Evolutionary conservation across 2,329 filamentous ascomycete genomes (phyloP).

Genomic region (Apiospora malaysiana): DNA sequence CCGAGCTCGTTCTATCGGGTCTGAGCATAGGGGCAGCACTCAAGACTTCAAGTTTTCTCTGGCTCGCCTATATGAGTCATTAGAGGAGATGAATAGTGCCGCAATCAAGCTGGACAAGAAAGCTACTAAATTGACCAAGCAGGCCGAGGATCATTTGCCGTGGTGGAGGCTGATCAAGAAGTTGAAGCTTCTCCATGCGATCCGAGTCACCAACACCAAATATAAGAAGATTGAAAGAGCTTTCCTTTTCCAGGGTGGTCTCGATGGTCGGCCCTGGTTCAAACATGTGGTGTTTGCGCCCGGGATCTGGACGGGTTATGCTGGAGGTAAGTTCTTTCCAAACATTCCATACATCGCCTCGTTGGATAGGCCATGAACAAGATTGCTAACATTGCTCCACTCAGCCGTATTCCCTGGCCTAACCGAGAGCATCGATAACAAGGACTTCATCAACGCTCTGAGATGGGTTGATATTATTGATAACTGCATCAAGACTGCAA

Average conservation of each 20-base stretch:
- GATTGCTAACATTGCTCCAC: background rate
- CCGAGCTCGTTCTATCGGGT: conserved; percentile 31
- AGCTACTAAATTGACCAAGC: conserved; percentile 44
- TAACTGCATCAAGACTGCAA: conserved; percentile 53
- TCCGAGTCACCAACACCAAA: conserved; percentile 74
- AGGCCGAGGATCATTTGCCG: conserved; percentile 60
- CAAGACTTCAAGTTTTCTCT: conserved; percentile 48
- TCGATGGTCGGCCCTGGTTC: conserved; percentile 86
- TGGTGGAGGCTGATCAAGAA: conserved; percentile 82
- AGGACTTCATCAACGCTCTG: conserved; percentile 62
- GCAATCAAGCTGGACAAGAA: conserved; percentile 53
- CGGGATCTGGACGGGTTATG: conserved; percentile 89
- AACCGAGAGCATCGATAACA: conserved; percentile 65
- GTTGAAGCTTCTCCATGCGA: conserved; percentile 65
- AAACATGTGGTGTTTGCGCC: conserved; percentile 96
- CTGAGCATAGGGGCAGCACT: conserved; percentile 41
- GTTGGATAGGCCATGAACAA: conserved; percentile 26
- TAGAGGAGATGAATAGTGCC: conserved; percentile 41
- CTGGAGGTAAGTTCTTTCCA: conserved; percentile 63
- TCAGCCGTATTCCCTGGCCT: conserved; percentile 67
- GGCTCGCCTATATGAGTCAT: conserved; percentile 43
- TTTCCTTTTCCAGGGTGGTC: conserved; percentile 76
- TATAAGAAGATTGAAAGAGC: conserved; percentile 85
- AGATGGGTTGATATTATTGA: conserved; percentile 67
- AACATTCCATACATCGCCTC: background rate